Conservation (phyloP, 805 yeast genomes). For the Kluyveromyces dobzhanskii region DNA sequence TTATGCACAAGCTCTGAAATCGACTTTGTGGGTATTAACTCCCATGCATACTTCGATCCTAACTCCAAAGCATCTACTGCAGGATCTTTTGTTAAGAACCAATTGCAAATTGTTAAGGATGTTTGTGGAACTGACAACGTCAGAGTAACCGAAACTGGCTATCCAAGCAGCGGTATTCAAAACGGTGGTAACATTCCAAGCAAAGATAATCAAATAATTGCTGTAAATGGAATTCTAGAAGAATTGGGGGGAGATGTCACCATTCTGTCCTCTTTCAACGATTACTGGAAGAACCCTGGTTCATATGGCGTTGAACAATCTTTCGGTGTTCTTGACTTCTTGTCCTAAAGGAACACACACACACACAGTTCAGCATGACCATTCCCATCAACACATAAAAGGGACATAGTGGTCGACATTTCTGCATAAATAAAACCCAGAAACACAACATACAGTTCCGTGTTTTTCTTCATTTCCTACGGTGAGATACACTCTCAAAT, state of each 20-base stretch:
- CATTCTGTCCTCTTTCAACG: slow-evolving; percentile 73
- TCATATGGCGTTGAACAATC: slow-evolving; percentile 77
- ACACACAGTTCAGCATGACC: too few species aligned
- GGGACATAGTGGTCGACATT: too few species aligned
- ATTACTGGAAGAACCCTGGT: slow-evolving; percentile 84
- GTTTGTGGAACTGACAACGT: slow-evolving; percentile 51
- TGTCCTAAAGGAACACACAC: slow-evolving; percentile 9
- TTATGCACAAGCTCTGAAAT: slow-evolving; percentile 64
- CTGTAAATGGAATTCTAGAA: slow-evolving; percentile 55
- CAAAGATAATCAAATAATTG: slow-evolving; percentile 58
- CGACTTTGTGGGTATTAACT: slow-evolving; percentile 79
- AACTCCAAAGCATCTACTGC: slow-evolving; percentile 54
- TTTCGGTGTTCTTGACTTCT: slow-evolving; percentile 53
- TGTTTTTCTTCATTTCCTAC: too few species aligned
- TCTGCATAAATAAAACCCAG: too few species aligned
- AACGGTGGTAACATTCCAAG: slow-evolving; percentile 73
- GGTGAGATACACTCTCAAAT: too few species aligned
- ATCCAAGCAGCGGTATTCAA: slow-evolving; percentile 64
- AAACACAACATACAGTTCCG: too few species aligned
- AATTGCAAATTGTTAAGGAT: slow-evolving; percentile 44
- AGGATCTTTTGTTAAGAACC: slow-evolving; percentile 62
- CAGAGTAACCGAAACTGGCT: slow-evolving; percentile 79
- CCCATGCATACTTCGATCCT: slow-evolving; percentile 77
- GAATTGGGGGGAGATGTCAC: slow-evolving; percentile 54
- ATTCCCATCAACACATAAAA: too few species aligned